Conservation (phyloP, 1,139 yeast species). For the Diutina scorzettiae region DNA sequence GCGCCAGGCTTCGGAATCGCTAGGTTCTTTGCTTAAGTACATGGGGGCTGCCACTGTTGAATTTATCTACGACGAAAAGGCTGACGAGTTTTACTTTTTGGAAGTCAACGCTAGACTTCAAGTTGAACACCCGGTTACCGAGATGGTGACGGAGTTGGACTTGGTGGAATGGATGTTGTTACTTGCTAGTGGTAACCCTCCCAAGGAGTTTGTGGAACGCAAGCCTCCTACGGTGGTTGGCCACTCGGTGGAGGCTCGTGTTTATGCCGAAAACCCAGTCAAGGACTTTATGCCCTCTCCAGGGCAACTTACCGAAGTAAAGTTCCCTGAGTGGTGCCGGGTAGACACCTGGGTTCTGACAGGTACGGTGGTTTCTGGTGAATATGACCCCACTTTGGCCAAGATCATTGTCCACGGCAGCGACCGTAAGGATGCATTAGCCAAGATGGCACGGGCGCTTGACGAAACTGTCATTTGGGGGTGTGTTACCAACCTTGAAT, state of each 20-base stretch:
- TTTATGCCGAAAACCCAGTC: slow-evolving; percentile 93
- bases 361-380: slow-evolving; percentile 85
- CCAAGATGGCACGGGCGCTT: slow-evolving; percentile 66
- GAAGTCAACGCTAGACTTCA: slow-evolving; percentile 96
- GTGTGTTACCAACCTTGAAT: slow-evolving; percentile 81
- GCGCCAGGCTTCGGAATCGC: slow-evolving; percentile 75
- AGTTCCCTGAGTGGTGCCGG: slow-evolving; percentile 83
- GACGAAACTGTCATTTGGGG: slow-evolving; percentile 83
- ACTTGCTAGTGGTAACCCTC: slow-evolving; percentile 84
- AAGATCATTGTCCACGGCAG: slow-evolving; percentile 91
- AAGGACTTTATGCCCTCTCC: slow-evolving; percentile 94
- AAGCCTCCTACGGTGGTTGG: slow-evolving; percentile 26
- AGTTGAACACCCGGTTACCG: slow-evolving; percentile 97
- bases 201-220: slow-evolving; percentile 37
- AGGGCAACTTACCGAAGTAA: slow-evolving; percentile 79
- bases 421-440: slow-evolving; percentile 74
- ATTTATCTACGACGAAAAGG: slow-evolving; percentile 72
- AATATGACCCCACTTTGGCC: slow-evolving; percentile 93
- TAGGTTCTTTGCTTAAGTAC: slow-evolving; percentile 72
- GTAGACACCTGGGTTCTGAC: slow-evolving; percentile 88
- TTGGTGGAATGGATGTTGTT: slow-evolving; percentile 93
- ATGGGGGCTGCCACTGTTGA: slow-evolving; percentile 98
- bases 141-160: slow-evolving; percentile 87
- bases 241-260: slow-evolving; percentile 92
- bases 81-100: slow-evolving; percentile 85